These are phyloP conservation scores for Senna tora DNA, from an alignment of 306 rosid genomes.

Conservation along the genomic window DNA sequence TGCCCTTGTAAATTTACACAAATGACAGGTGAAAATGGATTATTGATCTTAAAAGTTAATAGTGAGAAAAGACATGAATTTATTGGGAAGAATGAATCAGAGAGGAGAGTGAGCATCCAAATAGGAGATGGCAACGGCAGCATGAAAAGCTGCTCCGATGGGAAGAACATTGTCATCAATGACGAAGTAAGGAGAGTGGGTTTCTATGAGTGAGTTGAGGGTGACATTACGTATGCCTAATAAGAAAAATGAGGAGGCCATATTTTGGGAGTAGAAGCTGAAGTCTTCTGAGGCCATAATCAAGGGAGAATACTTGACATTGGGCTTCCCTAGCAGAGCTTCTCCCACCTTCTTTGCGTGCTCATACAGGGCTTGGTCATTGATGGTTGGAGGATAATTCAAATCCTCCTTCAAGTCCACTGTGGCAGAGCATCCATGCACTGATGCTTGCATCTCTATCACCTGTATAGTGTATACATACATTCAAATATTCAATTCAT, in stretches of 20 bases:
- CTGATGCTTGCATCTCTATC: conserved; percentile 50
- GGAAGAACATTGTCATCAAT: conserved; percentile 59
- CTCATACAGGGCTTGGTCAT: conserved; percentile 49
- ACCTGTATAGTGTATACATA: conserved; percentile 31
- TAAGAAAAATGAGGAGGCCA: conserved; percentile 44
- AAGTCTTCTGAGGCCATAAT: conserved; percentile 62
- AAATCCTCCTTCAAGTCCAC: conserved; percentile 58
- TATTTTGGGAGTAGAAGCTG: conserved; percentile 55
- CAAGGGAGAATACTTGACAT: conserved; percentile 51
- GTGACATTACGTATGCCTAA: conserved; percentile 50
- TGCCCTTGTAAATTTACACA: no score
- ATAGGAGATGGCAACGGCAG: conserved; percentile 56
- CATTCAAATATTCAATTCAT: not conserved
- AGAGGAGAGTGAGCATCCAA: conserved; percentile 31
- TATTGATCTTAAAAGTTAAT: no score
- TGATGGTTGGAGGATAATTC: conserved; percentile 53
- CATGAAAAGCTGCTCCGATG: conserved; percentile 57
- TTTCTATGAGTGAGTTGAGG: conserved; percentile 31
- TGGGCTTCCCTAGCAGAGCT: conserved; percentile 49
- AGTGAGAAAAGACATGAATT: not conserved
- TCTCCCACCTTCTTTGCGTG: conserved; percentile 54
- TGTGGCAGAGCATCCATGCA: conserved; percentile 46
- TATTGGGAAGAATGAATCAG: not conserved
- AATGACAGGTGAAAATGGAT: not conserved
- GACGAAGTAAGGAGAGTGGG: conserved; percentile 59